These are phyloP conservation scores for Claviceps sp. DNA, from an alignment of 2,329 filamentous ascomycete genomes.

Conservation along the genomic window DNA sequence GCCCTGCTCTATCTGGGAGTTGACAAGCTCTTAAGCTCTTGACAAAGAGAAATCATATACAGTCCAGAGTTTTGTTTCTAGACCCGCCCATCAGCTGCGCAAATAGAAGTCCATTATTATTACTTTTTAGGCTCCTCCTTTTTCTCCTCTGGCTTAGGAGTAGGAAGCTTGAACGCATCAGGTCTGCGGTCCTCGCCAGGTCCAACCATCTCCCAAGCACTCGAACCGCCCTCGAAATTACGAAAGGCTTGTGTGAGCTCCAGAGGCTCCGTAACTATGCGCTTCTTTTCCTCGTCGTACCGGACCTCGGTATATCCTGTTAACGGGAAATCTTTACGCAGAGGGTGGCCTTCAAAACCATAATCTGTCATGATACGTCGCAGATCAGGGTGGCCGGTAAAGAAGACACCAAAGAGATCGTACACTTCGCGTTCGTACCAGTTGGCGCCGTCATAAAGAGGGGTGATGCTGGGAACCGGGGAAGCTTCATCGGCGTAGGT, in stretches of 20 bases:
- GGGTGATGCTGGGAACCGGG: constrained; percentile 77
- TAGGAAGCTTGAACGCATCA: constrained; percentile 85
- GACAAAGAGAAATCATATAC: constrained; percentile 6
- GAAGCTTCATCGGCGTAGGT: constrained; percentile 96
- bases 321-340: constrained; percentile 95
- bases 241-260: constrained; percentile 97
- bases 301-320: constrained; percentile 97
- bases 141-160: constrained; percentile 87
- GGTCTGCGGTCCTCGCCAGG: constrained; percentile 66
- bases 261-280: constrained; percentile 92
- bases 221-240: constrained; percentile 86
- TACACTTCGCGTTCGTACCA: constrained; percentile 99
- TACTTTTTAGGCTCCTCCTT: constrained; percentile 90
- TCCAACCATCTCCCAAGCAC: constrained; percentile 54
- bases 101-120: constrained; percentile 9
- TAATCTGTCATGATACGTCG: constrained; percentile 99
- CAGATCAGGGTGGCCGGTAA: constrained; percentile 86
- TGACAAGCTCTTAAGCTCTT: constrained; percentile 1
- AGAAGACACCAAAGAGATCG: constrained; percentile 96
- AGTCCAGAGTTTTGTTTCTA: constrained; percentile 2
- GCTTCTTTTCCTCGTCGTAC: constrained; percentile 99
- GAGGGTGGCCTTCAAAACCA: constrained; percentile 92
- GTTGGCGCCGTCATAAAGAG: constrained; percentile 86
- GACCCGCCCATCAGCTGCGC: background rate
- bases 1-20: background rate